Conservation (phyloP, 345 rosid species). For the Brassica rapa region DNA sequence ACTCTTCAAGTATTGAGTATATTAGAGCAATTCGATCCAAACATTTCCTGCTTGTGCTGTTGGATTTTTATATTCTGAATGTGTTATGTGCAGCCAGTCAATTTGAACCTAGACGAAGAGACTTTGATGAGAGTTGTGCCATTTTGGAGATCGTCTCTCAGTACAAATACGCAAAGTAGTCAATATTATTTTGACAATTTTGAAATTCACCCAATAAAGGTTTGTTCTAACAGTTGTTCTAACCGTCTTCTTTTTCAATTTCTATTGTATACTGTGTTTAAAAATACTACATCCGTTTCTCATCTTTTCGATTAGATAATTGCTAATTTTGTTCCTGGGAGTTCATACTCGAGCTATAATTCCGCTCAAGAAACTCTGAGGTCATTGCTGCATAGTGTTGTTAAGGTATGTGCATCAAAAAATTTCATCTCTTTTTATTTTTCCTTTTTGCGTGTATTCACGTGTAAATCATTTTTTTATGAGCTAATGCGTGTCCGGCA, state of each 20-base stretch:
- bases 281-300: slow-evolving; percentile 30
- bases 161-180: slow-evolving; percentile 65
- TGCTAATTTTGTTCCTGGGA: slow-evolving; percentile 84
- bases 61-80: slow-evolving; percentile 20
- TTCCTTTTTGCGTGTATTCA: slow-evolving; percentile 21
- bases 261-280: slow-evolving; percentile 14
- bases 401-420: slow-evolving; percentile 60
- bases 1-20: slow-evolving; percentile 21
- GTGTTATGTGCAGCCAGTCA: slow-evolving; percentile 62
- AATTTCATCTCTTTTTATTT: slow-evolving; percentile 15
- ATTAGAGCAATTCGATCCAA: background rate
- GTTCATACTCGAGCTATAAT: slow-evolving; percentile 81
- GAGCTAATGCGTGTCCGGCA: slow-evolving; percentile 18
- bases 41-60: background rate
- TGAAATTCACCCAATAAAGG: slow-evolving; percentile 97
- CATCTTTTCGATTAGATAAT: slow-evolving; percentile 51
- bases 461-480: slow-evolving; percentile 20
- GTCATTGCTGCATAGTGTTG: slow-evolving; percentile 85
- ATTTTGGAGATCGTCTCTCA: slow-evolving; percentile 87
- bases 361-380: slow-evolving; percentile 88
- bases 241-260: slow-evolving; percentile 10
- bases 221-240: slow-evolving; percentile 37
- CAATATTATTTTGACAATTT: slow-evolving; percentile 89
- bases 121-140: slow-evolving; percentile 80
- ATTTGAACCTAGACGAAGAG: slow-evolving; percentile 89